phyloP scores from a whole-genome alignment of 495 filamentous ascomycete genomes.

The Penicillium crystallinum region DNA sequence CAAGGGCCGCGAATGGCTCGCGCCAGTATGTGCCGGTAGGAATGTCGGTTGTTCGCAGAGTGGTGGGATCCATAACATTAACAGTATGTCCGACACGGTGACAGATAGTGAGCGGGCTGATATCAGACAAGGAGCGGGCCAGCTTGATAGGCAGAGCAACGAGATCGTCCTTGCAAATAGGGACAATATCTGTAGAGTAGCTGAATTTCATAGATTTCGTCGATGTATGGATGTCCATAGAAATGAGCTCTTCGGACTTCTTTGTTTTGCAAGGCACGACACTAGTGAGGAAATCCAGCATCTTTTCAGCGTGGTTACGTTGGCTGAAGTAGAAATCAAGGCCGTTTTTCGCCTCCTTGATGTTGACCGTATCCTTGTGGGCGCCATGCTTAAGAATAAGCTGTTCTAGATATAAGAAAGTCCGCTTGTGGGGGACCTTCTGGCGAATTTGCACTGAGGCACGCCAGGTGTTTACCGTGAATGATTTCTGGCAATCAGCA shows the following conservation, averaged over 20 bases:
- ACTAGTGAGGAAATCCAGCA: slow-evolving; percentile 82
- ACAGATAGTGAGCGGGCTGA: slow-evolving; percentile 75
- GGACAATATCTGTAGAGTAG: slow-evolving; percentile 79
- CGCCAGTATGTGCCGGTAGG: slow-evolving; percentile 81
- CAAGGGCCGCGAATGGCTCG: slow-evolving; percentile 72
- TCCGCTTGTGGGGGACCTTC: slow-evolving; percentile 95
- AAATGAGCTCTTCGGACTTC: slow-evolving; percentile 88
- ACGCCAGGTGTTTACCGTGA: slow-evolving; percentile 85
- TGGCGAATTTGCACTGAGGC: slow-evolving; percentile 90
- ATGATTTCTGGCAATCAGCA: slow-evolving; percentile 87
- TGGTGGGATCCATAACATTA: slow-evolving; percentile 84
- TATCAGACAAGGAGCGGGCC: slow-evolving; percentile 80
- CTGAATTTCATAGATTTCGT: slow-evolving; percentile 93
- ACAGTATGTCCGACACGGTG: slow-evolving; percentile 83
- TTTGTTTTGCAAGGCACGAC: slow-evolving; percentile 66
- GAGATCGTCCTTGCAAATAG: slow-evolving; percentile 94
- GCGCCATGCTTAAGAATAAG: slow-evolving; percentile 90
- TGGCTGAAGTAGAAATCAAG: slow-evolving; percentile 92
- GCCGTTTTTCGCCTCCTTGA: slow-evolving; percentile 89
- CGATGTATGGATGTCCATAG: slow-evolving; percentile 84
- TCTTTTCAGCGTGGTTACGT: slow-evolving; percentile 86
- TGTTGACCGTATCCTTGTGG: slow-evolving; percentile 91
- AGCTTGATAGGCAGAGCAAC: slow-evolving; percentile 87
- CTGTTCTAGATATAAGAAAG: slow-evolving; percentile 94
- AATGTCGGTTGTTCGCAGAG: slow-evolving; percentile 84